phyloP scores from a whole-genome alignment of 495 filamentous ascomycete species.

The Talaromyces wortmannii region DNA sequence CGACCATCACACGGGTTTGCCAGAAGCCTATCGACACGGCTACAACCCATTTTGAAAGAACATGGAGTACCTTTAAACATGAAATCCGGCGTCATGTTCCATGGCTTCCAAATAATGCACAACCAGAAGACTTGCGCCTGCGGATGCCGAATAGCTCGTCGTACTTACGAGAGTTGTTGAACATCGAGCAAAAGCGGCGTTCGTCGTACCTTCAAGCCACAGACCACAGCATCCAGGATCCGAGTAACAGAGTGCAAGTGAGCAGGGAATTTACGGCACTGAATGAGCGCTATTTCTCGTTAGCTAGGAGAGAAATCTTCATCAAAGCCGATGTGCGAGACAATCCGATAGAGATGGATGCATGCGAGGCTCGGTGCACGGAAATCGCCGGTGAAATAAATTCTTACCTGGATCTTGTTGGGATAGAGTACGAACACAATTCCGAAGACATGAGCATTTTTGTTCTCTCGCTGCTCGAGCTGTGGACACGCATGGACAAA shows the following conservation, averaged over 20 bases:
- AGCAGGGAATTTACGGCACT: too few species aligned
- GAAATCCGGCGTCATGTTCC: slow-evolving; percentile 20
- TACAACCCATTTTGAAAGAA: slow-evolving; percentile 14
- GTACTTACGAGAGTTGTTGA: slow-evolving; percentile 9
- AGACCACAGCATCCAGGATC: background rate
- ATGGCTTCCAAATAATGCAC: slow-evolving; percentile 27
- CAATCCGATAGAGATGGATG: background rate
- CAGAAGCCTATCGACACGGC: slow-evolving; percentile 16
- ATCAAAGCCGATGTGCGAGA: background rate
- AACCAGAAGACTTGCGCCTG: slow-evolving; percentile 15
- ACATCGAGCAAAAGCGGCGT: background rate
- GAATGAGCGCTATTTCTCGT: background rate
- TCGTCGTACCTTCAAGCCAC: background rate
- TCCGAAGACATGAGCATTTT: slow-evolving; percentile 45
- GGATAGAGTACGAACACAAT: slow-evolving; percentile 33
- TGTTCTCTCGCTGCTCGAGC: slow-evolving; percentile 48
- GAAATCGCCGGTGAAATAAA: slow-evolving; percentile 27
- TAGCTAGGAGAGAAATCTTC: slow-evolving; percentile 3
- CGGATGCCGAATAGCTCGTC: background rate
- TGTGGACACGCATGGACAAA: slow-evolving; percentile 55
- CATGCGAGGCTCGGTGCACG: slow-evolving; percentile 16
- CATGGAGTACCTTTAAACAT: slow-evolving; percentile 26
- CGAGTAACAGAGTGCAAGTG: background rate
- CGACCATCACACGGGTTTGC: slow-evolving; percentile 12
- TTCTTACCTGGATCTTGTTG: slow-evolving; percentile 21